Base-by-base conservation (phyloP, 2,329 filamentous ascomycete genomes). In the Epichloe brachyelytri region DNA sequence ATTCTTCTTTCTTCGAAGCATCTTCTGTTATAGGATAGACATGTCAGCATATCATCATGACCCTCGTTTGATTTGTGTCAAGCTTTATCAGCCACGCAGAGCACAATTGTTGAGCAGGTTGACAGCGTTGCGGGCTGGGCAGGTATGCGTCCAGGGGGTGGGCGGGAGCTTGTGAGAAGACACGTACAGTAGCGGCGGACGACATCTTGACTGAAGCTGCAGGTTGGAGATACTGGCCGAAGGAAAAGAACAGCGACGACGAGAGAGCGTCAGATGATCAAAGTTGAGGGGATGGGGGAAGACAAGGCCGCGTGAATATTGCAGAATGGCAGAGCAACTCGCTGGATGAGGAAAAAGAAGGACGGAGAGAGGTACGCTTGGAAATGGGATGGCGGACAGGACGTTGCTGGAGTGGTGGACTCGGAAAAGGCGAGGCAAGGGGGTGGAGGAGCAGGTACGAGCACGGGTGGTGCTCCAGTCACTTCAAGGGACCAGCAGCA, bases 1-100 rank as follows among this genome's bases (percentile, higher is more conserved):
- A 81, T 98, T 97, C 87, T 98, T 98, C 91, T 98, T 98, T 74
- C 88, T 86, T 75, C 93, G 90, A 70, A 96, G 90, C 86, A 95
- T 93, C 73, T 94, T 88, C 83, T 88, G 39, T 38, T 11, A 12
- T 12, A 20, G 40, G n/a, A 11, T 2, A 17, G 38, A 47, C 71
- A 43, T 30, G 60, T 69, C 52, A 68, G 64, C 58, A 53, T 54
- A 36, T 56, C n/a, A 8, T 39, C 15, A 22, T 26, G 37, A 37
- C 22, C n/a, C 39, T 41, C 14, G 6, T 30, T 33, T 34, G 20
- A 38, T 50, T 44, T 54, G 10, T 8, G 19, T 38, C 22, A 11
- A 44, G 51, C 34, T 43, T n/a, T 6, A n/a, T 17, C 39, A 49
- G 51, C 46, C 54, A 50, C 47, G 54, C 50, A 26, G 37, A 48